phyloP scores from a whole-genome alignment of 163 green algal species.

The Chlamydomonas reinhardtii region DNA sequence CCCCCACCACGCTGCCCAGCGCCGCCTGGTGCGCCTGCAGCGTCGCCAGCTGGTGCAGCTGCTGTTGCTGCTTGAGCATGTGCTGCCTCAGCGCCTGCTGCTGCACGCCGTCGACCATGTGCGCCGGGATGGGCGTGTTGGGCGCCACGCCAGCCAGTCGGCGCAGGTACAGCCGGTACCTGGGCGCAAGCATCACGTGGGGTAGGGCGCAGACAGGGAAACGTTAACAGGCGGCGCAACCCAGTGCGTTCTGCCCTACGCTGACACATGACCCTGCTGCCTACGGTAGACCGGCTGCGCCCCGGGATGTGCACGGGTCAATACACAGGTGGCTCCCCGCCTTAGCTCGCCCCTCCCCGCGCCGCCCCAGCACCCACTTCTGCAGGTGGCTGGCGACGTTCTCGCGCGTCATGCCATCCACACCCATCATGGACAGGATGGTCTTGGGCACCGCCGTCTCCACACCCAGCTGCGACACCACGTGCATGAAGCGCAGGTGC shows the following conservation, averaged over 20 bases:
- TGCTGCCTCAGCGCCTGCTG: slow-evolving; percentile 30
- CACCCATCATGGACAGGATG: slow-evolving; percentile 89
- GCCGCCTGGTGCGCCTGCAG: slow-evolving; percentile 2
- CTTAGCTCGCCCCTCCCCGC: no score
- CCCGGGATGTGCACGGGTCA: no score
- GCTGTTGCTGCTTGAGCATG: slow-evolving; percentile 46
- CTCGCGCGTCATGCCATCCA: slow-evolving; percentile 93
- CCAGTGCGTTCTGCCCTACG: no score
- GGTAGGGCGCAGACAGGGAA: no score
- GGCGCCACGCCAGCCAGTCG: slow-evolving; percentile 48
- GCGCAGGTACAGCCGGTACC: slow-evolving; percentile 92
- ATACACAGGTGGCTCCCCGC: no score
- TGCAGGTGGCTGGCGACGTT: slow-evolving; percentile 97
- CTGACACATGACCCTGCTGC: no score
- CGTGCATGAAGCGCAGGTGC: slow-evolving; percentile 88
- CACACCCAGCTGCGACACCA: slow-evolving; percentile 84
- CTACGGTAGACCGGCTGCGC: no score
- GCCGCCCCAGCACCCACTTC: slow-evolving; percentile 66
- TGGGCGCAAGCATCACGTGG: no score
- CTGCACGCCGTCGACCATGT: slow-evolving; percentile 41
- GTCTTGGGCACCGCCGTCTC: slow-evolving; percentile 86
- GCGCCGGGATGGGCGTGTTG: slow-evolving; percentile 42
- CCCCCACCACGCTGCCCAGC: neutral
- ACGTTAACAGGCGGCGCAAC: no score
- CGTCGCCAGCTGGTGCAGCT: slow-evolving; percentile 3